Percentiles rank a stretch among this genome's conserved stretches.
These are phyloP conservation scores for Botrytis pseudocinerea DNA, from an alignment of 2,329 filamentous ascomycete species.

Conservation along the genomic window DNA sequence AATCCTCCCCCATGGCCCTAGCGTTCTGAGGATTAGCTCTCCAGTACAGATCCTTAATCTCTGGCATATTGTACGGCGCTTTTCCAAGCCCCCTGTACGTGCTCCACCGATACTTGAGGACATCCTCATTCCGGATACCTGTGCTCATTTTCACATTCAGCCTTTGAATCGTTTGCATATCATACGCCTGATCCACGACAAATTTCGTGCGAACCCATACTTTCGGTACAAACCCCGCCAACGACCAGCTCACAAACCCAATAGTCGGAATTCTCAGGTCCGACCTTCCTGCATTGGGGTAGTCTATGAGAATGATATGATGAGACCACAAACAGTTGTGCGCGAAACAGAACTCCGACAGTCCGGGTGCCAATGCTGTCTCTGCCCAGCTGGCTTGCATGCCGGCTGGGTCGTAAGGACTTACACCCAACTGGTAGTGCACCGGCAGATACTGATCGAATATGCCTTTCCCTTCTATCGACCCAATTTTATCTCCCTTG, in stretches of 20 bases:
- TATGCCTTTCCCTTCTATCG: neutral
- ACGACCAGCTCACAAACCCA: neutral
- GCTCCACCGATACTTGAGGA: neutral
- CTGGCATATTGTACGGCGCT: neutral
- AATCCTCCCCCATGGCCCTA: accelerated
- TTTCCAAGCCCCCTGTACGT: neutral
- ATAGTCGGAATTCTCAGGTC: neutral
- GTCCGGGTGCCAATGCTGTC: neutral
- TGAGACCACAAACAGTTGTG: neutral
- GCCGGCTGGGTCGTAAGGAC: neutral
- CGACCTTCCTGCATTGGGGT: neutral
- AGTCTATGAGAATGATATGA: neutral
- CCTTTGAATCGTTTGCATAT: neutral
- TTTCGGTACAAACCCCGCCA: neutral
- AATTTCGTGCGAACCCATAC: neutral
- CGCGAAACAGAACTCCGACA: neutral
- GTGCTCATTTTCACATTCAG: neutral
- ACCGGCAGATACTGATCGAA: accelerated
- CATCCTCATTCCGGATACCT: accelerated
- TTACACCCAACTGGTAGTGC: accelerated
- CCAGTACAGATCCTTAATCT: neutral
- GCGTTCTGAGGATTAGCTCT: accelerated
- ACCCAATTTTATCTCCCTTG: neutral
- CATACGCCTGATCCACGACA: neutral
- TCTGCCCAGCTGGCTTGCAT: neutral